A percentile compares a stretch with the other conserved stretches of the same genome.
phyloP scores from a whole-genome alignment of 2,329 filamentous ascomycete species.

The Mycocentrospora acerina region DNA sequence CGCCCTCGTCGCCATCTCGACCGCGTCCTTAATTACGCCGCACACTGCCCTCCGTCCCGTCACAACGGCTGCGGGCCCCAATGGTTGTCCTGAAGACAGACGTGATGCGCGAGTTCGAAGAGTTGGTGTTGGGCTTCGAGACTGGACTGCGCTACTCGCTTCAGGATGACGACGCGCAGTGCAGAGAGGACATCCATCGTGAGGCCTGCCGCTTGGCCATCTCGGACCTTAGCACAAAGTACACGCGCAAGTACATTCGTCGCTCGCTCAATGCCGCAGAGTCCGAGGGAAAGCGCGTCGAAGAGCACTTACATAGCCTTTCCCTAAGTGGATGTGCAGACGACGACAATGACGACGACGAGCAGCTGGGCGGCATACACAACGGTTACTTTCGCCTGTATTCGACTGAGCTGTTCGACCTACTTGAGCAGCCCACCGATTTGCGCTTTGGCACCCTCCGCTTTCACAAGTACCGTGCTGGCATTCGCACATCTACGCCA shows the following conservation, averaged over 20 bases:
- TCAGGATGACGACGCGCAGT: conserved; percentile 3
- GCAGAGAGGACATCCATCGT: conserved; percentile 23
- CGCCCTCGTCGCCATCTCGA: background rate
- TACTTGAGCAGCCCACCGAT: conserved; percentile 37
- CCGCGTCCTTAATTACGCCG: background rate
- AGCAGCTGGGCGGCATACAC: conserved; percentile 26
- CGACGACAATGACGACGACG: conserved; percentile 4
- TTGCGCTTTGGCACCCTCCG: conserved; percentile 40
- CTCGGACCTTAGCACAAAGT: conserved; percentile 31
- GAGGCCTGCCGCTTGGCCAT: conserved; percentile 37
- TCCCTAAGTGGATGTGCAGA: conserved; percentile 6
- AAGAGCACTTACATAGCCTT: conserved; percentile 30
- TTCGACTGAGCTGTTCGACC: conserved; percentile 39
- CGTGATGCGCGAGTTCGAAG: conserved; percentile 37
- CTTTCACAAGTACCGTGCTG: conserved; percentile 25
- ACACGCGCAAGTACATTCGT: conserved; percentile 37
- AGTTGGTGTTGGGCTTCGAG: conserved; percentile 33
- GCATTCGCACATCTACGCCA: background rate
- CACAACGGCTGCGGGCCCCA: conserved; percentile 11
- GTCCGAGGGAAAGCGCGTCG: conserved; percentile 30
- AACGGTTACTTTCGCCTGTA: conserved; percentile 40
- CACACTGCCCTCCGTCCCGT: conserved; percentile 7
- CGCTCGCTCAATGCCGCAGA: conserved; percentile 31
- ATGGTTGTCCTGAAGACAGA: conserved; percentile 34
- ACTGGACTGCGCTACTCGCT: conserved; percentile 32